These are phyloP conservation scores for Chionographis japonica DNA, from an alignment of 106 monocot genomes.

Conservation along the genomic window DNA sequence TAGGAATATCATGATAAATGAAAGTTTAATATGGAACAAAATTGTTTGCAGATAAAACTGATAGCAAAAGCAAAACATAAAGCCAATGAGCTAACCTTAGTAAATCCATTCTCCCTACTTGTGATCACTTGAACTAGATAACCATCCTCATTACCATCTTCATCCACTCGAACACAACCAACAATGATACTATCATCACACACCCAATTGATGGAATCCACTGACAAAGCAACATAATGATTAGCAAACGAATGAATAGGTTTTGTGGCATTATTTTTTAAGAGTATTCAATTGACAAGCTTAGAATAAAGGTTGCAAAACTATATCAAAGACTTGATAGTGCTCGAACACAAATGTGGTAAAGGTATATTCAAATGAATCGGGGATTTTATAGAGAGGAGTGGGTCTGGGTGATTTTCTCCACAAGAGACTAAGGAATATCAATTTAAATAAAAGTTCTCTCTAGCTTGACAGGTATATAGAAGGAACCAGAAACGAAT, in stretches of 20 bases:
- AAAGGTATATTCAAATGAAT: no score
- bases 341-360: no score
- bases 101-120: constrained; percentile 27
- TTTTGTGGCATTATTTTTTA: background rate
- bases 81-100: constrained; percentile 43
- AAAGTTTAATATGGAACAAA: background rate
- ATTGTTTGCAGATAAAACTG: background rate
- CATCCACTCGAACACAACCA: constrained; percentile 62
- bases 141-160: constrained; percentile 62
- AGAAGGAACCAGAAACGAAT: no score
- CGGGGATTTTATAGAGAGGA: no score
- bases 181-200: constrained; percentile 68
- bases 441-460: no score
- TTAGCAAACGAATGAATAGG: constrained; percentile 1
- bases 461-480: no score
- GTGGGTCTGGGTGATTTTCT: no score
- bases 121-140: constrained; percentile 77
- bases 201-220: constrained; percentile 87
- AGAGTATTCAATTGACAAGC: no score
- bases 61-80: background rate
- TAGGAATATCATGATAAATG: background rate
- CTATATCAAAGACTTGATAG: no score
- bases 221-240: constrained; percentile 26
- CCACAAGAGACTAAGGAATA: no score
- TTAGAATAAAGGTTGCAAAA: no score